Conservation (phyloP, 257 asterid genomes). For the Solanum tacnaense region DNA sequence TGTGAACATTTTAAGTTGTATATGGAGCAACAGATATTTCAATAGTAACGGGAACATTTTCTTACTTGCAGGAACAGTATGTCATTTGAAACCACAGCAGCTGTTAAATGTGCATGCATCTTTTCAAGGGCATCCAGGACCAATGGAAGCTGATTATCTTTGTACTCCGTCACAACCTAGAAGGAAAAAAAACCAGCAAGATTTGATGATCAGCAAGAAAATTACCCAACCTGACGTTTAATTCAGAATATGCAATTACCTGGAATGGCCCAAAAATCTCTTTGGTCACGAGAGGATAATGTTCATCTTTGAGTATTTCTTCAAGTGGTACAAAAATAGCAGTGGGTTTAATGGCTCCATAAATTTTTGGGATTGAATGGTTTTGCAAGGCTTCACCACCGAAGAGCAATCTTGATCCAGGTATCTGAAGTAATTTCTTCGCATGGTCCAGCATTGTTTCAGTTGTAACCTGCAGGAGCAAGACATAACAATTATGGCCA, state of each 20-base stretch:
- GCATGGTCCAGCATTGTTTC: conserved; percentile 71
- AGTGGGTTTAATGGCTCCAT: conserved; percentile 93
- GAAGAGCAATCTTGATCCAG: conserved; percentile 75
- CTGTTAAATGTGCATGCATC: conserved; percentile 95
- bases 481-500: neutral
- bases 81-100: conserved; percentile 92
- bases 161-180: conserved; percentile 76
- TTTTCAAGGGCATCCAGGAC: conserved; percentile 63
- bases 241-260: conserved; percentile 27
- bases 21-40: neutral
- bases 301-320: conserved; percentile 59
- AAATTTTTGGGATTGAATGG: conserved; percentile 73
- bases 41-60: neutral
- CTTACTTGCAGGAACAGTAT: conserved; percentile 69
- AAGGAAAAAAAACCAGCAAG: neutral
- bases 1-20: neutral
- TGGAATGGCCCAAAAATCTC: conserved; percentile 96
- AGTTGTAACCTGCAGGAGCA: conserved; percentile 54
- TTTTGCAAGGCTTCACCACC: conserved; percentile 77
- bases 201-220: neutral
- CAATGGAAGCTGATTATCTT: conserved; percentile 50
- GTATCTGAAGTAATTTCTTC: conserved; percentile 62
- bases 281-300: conserved; percentile 63
- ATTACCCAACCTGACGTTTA: neutral
- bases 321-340: conserved; percentile 88